A percentile compares a stretch with the other conserved stretches of the same genome.
Conservation (phyloP, 148 eudicot genomes). For the Chenopodium suecicum region DNA sequence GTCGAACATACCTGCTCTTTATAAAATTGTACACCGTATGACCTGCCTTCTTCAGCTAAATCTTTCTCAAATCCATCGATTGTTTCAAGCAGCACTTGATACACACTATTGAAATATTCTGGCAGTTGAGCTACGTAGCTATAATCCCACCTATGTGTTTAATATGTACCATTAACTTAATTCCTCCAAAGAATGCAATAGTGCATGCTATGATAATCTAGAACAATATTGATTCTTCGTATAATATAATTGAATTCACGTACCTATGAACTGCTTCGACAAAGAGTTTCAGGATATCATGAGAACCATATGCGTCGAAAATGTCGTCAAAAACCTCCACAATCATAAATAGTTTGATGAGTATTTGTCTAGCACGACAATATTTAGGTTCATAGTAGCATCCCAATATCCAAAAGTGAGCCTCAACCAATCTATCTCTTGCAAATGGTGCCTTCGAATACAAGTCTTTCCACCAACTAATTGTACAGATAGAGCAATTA, state of each 20-base stretch:
- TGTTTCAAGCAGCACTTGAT: constrained; percentile 25
- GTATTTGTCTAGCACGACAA: constrained; percentile 24
- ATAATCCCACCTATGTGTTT: constrained; percentile 39
- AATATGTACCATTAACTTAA: too few relatives aligned
- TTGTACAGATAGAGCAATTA: neutral
- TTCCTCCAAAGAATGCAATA: too few relatives aligned
- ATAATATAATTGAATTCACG: too few relatives aligned
- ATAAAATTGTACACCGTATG: constrained; percentile 22
- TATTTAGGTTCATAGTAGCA: constrained; percentile 38
- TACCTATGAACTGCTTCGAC: constrained; percentile 41
- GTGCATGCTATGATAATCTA: too few relatives aligned
- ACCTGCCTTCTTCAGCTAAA: constrained; percentile 29
- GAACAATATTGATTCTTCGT: too few relatives aligned
- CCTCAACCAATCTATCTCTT: constrained; percentile 42
- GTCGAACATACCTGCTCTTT: constrained; percentile 29
- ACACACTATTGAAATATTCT: constrained; percentile 33
- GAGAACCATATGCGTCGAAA: constrained; percentile 44
- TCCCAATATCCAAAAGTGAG: constrained; percentile 34
- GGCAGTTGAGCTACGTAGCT: constrained; percentile 38
- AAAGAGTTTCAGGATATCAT: constrained; percentile 36
- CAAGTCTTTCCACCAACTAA: constrained; percentile 49
- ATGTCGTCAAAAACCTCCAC: constrained; percentile 36
- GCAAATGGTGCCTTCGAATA: constrained; percentile 28
- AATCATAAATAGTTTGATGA: constrained; percentile 13
- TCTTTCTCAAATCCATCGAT: constrained; percentile 37